Base-by-base conservation (phyloP, 2,329 filamentous ascomycete species). In the Lachnum nothofagi region DNA sequence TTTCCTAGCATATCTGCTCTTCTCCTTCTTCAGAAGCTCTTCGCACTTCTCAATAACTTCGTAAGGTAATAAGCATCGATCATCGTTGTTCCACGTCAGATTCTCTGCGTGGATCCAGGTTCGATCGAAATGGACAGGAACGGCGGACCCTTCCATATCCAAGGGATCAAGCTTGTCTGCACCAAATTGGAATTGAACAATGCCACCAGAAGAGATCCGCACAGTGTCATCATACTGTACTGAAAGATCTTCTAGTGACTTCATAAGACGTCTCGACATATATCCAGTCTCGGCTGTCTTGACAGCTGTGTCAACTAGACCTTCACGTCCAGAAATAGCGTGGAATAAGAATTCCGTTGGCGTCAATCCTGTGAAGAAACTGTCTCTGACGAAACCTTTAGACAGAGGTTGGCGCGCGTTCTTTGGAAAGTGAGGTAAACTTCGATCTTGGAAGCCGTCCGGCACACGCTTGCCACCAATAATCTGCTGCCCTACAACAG, bases 281-380 rank as follows among this genome's bases (percentile, higher is more conserved):
- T 98, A 98, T 56, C 93, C 93, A 9, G 93, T 98, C 69, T 98
- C 93, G 45, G 93, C 93, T 45, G 93, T 98, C 74, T 98, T 98
- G 72, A 97, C 93, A 53, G 93, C 93, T 2, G 93, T 98, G 79
- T 98, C 93, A 63, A 98, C 91, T 58, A 98, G 74, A 81, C 93
- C 93, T 80, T 97, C 93, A 82, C 93, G 87, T 61, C 93, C 93
- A 62, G 90, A 95, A 72, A 97, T 96, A 58, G 93, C 93, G 79
- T 98, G 93, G 71, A 98, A 97, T 49, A 97, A 79, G 68, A 98
- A 97, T 63, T 98, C 93, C 0, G 88, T 90, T 2, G 93, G 91
- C 1, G 85, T 78, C 1, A 98, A 74, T 1, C 93, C 93, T 0
- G 88, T 88, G 68, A 95, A 98, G 77, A 98, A 98, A 71, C 90